These are phyloP conservation scores for Psidium guajava DNA, from an alignment of 345 rosid genomes.

Conservation along the genomic window DNA sequence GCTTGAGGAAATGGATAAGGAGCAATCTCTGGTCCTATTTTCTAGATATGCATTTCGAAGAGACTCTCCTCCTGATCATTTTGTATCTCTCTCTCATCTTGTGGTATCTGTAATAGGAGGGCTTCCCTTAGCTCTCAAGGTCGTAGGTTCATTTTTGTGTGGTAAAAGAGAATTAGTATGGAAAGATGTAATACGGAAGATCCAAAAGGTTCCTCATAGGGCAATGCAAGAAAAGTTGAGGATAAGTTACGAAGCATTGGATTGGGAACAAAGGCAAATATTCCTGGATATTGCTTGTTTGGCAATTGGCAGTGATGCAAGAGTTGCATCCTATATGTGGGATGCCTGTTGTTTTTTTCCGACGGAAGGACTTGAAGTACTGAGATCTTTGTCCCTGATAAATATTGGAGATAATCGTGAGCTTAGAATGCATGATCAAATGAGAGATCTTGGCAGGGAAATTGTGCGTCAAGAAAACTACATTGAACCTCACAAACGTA, in stretches of 20 bases:
- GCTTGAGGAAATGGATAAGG: not conserved
- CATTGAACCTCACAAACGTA: not conserved
- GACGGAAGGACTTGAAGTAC: not conserved
- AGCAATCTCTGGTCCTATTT: not conserved
- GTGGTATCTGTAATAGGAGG: not conserved
- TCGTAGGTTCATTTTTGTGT: not conserved
- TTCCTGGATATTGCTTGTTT: not conserved
- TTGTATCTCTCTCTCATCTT: not conserved
- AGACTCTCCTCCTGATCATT: not conserved
- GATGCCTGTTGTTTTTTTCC: not conserved
- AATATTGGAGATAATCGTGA: not conserved
- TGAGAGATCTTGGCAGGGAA: not conserved
- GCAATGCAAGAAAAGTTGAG: not conserved
- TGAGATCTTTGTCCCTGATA: not conserved
- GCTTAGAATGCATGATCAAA: not conserved
- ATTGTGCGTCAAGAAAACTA: not conserved
- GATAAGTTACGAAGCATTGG: not conserved
- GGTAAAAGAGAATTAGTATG: not conserved
- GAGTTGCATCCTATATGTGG: not conserved
- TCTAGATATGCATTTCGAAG: not conserved
- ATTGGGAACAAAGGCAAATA: not conserved
- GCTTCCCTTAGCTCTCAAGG: not conserved
- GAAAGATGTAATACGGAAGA: not conserved
- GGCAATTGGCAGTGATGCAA: not conserved
- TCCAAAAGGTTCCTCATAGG: accelerated